Percentiles rank a stretch among this genome's conserved stretches.
These are phyloP conservation scores for Camelina hispida DNA, from an alignment of 345 rosid species.

Conservation along the genomic window DNA sequence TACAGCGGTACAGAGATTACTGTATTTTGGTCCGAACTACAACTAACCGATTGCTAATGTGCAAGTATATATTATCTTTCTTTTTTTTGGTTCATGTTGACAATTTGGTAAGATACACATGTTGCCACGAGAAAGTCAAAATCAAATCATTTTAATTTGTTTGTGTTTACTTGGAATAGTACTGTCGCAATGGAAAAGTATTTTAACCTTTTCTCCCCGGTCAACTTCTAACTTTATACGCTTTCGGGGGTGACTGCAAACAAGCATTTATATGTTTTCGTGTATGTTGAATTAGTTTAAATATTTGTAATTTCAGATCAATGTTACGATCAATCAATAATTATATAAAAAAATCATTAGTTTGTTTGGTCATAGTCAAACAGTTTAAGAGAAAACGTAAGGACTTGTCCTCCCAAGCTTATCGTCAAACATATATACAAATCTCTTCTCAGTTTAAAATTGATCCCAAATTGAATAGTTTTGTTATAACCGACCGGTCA, in stretches of 20 bases:
- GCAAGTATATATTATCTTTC: neutral
- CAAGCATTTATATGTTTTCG: neutral
- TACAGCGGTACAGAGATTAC: too few species aligned
- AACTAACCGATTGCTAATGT: neutral
- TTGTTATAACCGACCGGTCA: constrained; percentile 20
- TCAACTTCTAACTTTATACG: constrained; percentile 28
- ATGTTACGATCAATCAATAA: neutral
- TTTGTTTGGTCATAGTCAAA: constrained; percentile 31
- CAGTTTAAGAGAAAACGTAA: neutral
- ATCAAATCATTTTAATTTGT: constrained; percentile 18
- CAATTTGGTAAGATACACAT: constrained; percentile 3
- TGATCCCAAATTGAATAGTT: constrained; percentile 22
- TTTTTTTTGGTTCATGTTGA: neutral
- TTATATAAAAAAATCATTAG: neutral
- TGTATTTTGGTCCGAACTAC: neutral
- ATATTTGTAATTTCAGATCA: neutral
- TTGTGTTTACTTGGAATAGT: constrained; percentile 30
- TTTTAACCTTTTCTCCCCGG: too few species aligned
- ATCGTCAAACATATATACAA: constrained; percentile 17
- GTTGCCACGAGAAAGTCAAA: constrained; percentile 23
- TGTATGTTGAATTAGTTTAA: neutral
- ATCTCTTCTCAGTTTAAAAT: constrained; percentile 13
- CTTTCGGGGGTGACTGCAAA: neutral
- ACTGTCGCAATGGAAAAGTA: constrained; percentile 23
- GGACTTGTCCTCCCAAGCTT: constrained; percentile 5